These are phyloP conservation scores for Cladosporium colombiae DNA, from an alignment of 2,329 filamentous ascomycete genomes.

Conservation along the genomic window DNA sequence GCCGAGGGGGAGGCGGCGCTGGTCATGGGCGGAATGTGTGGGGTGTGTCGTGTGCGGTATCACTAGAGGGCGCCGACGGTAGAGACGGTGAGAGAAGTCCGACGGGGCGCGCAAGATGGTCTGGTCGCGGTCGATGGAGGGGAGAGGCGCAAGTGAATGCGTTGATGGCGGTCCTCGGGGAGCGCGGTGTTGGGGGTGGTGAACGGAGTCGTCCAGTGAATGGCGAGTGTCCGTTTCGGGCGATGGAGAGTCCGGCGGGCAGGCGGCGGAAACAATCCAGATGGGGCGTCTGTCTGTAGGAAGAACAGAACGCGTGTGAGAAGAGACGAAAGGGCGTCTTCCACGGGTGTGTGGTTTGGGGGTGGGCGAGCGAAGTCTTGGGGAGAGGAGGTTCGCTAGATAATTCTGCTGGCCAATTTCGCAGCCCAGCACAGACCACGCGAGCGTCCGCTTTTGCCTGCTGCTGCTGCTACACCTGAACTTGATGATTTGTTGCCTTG, in stretches of 20 bases:
- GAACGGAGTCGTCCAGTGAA: constrained; percentile 8
- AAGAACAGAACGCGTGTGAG: constrained; percentile 24
- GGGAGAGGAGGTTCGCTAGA: constrained; percentile 12
- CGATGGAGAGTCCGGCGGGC: constrained; percentile 21
- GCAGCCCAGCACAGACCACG: neutral
- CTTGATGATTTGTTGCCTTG: constrained; percentile 3
- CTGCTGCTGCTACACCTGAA: neutral
- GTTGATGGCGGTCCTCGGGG: constrained; percentile 23
- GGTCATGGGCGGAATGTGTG: constrained; percentile 47
- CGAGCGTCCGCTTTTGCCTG: neutral
- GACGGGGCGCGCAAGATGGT: neutral
- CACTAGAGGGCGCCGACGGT: constrained; percentile 16
- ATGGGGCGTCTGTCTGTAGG: constrained; percentile 22
- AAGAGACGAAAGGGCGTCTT: constrained; percentile 13
- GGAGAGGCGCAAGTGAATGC: constrained; percentile 25
- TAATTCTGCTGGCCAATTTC: constrained; percentile 12
- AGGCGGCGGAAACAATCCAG: constrained; percentile 22
- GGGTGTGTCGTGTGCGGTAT: constrained; percentile 23
- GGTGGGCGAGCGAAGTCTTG: constrained; percentile 6
- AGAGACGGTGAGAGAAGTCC: constrained; percentile 17
- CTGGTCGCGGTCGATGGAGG: constrained; percentile 6
- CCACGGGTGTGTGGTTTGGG: constrained; percentile 15
- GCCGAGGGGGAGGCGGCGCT: constrained; percentile 58
- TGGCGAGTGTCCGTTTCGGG: constrained; percentile 15
- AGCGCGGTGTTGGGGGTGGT: neutral